Evolutionary conservation across 352 stramenopile genomes (phyloP), one percentile per base, ranked within the genome.

Genomic region (Phytopythium chamaehyphon): DNA sequence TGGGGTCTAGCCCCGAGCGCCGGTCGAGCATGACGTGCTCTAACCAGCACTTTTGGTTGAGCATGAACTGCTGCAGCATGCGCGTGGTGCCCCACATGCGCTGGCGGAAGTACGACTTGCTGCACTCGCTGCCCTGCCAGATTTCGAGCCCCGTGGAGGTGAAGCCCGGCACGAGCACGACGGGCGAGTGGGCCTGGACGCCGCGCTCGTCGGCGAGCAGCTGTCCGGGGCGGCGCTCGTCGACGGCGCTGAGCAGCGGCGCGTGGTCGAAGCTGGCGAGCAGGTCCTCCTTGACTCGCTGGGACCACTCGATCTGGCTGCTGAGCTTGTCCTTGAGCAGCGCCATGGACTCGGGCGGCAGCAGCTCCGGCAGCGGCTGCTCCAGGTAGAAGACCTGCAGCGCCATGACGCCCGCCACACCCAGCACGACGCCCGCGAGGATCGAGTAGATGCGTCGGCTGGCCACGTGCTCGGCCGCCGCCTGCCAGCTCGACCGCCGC

Each of bases 101-200:
- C 62, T 98, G 87, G 40, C 95, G 71, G 64, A 98, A 98, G 69
- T 91, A 90, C 23, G 73, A 66, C 47, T 81, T 76, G 46, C 71
- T 81, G 59, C 95, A 98, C 8, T 86, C 79, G 33, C 86, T 83
- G 28, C 90, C 93, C 37, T 91, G 72, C 95, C 95, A 98, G 52
- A 98, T 85, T 67, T 98, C 95, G 16, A 98, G 77, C 2, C 89
- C 91, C 15, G 91, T 96, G 24, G 90, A 97, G 21, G 95, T 82
- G 61, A 98, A 98, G 10, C 95, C 93, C 5, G 93, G 95, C 14
- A 98, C 56, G 40, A 98, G 76, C 14, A 98, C 72, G 3, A 98
- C 76, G 6, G 82, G 82, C 40, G 76, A 90, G 60, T 80, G 66
- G 23, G 74, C 76, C 44, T 58, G 69, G 19, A 90, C 40, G 21